Base-by-base conservation (phyloP, 2,329 filamentous ascomycete genomes). In the Cladosporium austrohemisphaericum region DNA sequence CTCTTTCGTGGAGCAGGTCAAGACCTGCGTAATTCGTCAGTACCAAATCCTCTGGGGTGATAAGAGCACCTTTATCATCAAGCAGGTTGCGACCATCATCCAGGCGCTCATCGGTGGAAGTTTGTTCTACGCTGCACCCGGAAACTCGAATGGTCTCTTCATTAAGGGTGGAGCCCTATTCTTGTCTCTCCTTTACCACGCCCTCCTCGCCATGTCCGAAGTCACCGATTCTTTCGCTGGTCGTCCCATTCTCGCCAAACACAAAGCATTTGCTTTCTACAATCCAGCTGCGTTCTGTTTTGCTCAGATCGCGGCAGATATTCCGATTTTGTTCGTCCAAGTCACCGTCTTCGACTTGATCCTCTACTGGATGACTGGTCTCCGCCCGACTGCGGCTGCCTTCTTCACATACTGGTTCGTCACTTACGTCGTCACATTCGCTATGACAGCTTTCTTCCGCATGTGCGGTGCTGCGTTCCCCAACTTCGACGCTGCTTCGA, bases 31-130 rank as follows among this genome's bases (percentile, higher is more conserved):
- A 8, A 64, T 62, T 18, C 75, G 83, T 2, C 81, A 85, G 55
- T 85, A 85, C 54, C 79, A 84, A 55, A 81, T 85, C 25, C 61
- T 86, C 3, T 77, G 76, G 71, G 81, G 81, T 29, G 81, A 86
- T 63, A 83, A 81, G 55, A 72, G 76, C 0, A 80, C 79, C 0
- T 79, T 85, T 20, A 57, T 81, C 50, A 80, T 84, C 64, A 83
- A 83, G 62, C 80, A 85, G 56, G 65, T 72, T 4, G 75, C 76
- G 0, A 82, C 78, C 2, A 60, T 85, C 3, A 59, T 74, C 0
- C 80, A 84, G 57, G 81, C 82, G 0, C 64, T 86, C 9, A 78
- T 86, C 49, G 72, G 76, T 1, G 83, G 83, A 4, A 84, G 80
- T 0, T 70, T 86, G 3, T 86, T 86, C 65, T 86, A 85, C 65